Conservation (phyloP, 805 yeast genomes). For the Kregervanrija pseudodelftensis region DNA sequence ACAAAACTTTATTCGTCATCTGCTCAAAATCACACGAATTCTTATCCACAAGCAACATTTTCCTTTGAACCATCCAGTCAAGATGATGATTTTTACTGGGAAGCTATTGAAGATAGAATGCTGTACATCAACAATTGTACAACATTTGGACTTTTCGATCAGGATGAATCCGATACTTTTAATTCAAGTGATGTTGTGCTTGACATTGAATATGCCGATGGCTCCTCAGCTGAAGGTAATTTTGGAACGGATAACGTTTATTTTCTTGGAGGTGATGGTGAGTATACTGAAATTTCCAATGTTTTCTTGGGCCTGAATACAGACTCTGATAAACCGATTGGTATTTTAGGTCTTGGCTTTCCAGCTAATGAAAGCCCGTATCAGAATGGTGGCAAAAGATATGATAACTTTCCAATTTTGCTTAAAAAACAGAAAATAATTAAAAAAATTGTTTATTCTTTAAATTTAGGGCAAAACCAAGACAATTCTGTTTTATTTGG, state of each 20-base stretch:
- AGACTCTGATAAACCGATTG: conserved; percentile 44
- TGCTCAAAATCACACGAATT: not conserved
- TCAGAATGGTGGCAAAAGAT: conserved; percentile 18
- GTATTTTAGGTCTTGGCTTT: conserved; percentile 68
- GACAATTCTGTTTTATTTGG: conserved; percentile 47
- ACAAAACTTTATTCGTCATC: too few species aligned
- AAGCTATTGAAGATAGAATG: not conserved
- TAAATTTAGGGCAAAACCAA: conserved; percentile 40
- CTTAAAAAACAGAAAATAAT: conserved; percentile 51
- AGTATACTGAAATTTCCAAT: conserved; percentile 29
- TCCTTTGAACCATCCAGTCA: not conserved
- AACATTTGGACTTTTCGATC: conserved; percentile 34
- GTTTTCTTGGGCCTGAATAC: conserved; percentile 66
- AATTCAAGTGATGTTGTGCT: conserved; percentile 28
- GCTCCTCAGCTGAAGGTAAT: conserved; percentile 32
- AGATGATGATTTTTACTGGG: conserved; percentile 3
- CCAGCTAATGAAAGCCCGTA: conserved; percentile 56
- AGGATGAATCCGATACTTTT: conserved; percentile 29
- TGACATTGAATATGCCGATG: conserved; percentile 36
- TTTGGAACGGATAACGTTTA: conserved; percentile 53
- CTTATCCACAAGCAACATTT: not conserved
- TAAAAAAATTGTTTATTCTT: conserved; percentile 45
- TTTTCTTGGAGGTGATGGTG: conserved; percentile 30
- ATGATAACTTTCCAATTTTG: conserved; percentile 56
- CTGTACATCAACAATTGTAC: conserved; percentile 23